These are phyloP conservation scores for Chlorella sp. DNA, from an alignment of 139 green algal genomes.

Conservation along the genomic window DNA sequence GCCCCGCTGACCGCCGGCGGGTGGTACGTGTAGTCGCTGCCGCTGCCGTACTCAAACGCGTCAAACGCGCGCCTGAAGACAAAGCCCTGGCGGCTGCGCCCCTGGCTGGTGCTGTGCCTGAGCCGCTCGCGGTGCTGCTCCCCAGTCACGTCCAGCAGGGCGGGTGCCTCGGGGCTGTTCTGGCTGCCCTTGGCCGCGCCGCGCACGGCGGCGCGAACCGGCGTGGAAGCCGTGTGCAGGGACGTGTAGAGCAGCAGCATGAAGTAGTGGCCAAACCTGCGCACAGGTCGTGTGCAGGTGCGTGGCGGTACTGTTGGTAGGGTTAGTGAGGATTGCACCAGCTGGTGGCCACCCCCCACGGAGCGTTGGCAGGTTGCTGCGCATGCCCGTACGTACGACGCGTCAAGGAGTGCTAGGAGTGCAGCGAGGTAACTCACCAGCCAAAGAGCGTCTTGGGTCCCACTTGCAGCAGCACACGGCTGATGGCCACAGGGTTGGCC, in stretches of 20 bases:
- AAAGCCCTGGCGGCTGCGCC: slow-evolving; percentile 7
- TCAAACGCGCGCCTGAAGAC: slow-evolving; percentile 25
- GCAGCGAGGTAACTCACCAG: background rate
- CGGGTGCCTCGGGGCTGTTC: background rate
- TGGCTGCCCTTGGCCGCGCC: background rate
- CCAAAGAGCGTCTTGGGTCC: background rate
- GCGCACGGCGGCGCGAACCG: background rate
- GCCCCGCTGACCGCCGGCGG: background rate
- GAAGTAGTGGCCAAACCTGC: slow-evolving; percentile 48
- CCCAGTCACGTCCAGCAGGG: background rate
- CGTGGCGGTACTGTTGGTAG: background rate
- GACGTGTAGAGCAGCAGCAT: slow-evolving; percentile 34
- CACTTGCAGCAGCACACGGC: slow-evolving; percentile 33
- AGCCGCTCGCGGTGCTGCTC: background rate
- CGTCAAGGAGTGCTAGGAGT: background rate
- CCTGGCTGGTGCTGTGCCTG: background rate
- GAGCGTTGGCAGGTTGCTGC: background rate
- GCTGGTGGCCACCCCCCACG: background rate
- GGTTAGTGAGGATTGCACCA: background rate
- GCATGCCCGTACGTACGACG: no score
- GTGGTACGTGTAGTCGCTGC: slow-evolving; percentile 27
- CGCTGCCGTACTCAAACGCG: slow-evolving; percentile 27
- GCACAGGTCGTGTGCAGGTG: background rate
- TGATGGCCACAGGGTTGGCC: slow-evolving; percentile 27
- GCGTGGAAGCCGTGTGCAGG: slow-evolving; percentile 6